Base-by-base conservation (phyloP, 176 grass and related monocot genomes). In the Triticum timopheevii region DNA sequence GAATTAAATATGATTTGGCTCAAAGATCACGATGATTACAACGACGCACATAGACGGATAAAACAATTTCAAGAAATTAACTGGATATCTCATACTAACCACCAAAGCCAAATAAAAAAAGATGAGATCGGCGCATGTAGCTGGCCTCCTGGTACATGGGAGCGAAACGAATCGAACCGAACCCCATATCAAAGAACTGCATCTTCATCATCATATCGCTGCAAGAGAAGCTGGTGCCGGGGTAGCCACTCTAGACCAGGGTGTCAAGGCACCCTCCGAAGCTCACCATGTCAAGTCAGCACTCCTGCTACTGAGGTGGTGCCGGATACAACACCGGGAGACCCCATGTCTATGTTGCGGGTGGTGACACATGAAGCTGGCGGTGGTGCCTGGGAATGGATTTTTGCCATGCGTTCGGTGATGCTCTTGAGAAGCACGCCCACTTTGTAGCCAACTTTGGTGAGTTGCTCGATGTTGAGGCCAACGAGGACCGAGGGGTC, bases 401-500 rank as follows among this genome's bases (percentile, higher is more conserved):
- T 12, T 7, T 84, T 39, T 6, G 38, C 31, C 2, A 84, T 34
- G 79, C 35, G 64, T 13, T 73, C 81, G 8, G 25, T 10, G 4
- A 77, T 47, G 8, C 0, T 36, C 16, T 34, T 70, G 19, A 85
- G 73, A 25, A 38, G 59, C n/a, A 17, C 77, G 9, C 74, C 47
- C 1, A 87, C 66, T 11, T 80, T 20, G 1, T 25, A 59, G 0
- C 56, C 5, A 28, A 93, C 71, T n/a, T 10, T 84, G 3, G 38
- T 13, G 5, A 87, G 61, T 10, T 84, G 78, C n/a, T 90, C 86
- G 19, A 49, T 54, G 20, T 27, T 16, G 24, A 76, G 20, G 2
- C 36, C 7, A 1, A 30, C 10, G 13, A 83, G 28, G 33, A 19
- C 2, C 0, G 50, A 34, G n/a, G 31, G 15, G 2, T 24, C 3